Evolutionary conservation across 2,329 filamentous ascomycete genomes (phyloP).

Genomic region (Elsinoe ampelina): DNA sequence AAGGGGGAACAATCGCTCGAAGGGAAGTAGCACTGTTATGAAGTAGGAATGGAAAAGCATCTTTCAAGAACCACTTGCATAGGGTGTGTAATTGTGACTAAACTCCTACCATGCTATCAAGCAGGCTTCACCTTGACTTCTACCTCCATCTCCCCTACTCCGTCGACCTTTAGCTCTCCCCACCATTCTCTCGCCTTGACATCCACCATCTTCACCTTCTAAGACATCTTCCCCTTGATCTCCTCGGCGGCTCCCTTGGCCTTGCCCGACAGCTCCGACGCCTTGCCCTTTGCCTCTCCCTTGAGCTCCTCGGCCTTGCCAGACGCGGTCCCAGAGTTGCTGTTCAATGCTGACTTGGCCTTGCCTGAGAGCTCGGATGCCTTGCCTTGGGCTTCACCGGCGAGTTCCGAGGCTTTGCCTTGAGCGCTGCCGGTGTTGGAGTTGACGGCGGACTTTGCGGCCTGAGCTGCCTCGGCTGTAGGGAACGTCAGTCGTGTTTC

Average conservation of each 20-base stretch:
- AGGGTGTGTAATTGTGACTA: background rate
- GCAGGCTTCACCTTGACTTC: background rate
- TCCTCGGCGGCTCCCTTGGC: conserved; percentile 32
- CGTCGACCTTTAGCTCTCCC: background rate
- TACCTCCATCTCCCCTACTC: background rate
- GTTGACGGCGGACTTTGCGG: conserved; percentile 29
- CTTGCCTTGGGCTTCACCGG: conserved; percentile 30
- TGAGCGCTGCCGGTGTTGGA: conserved; percentile 14
- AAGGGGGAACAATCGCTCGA: background rate
- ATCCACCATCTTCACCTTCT: background rate
- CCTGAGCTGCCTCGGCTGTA: conserved; percentile 20
- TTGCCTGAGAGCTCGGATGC: conserved; percentile 25
- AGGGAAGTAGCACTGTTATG: background rate
- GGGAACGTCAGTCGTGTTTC: background rate
- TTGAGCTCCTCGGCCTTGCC: conserved; percentile 31
- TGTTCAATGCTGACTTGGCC: conserved; percentile 32
- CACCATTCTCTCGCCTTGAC: background rate
- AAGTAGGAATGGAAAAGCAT: background rate
- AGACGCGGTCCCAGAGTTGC: conserved; percentile 34
- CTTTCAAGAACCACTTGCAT: too few relatives aligned
- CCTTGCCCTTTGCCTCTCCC: conserved; percentile 40
- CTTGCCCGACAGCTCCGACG: conserved; percentile 30
- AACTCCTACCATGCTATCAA: background rate
- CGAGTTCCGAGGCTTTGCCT: conserved; percentile 10
- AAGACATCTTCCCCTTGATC: conserved; percentile 20